Conservation (phyloP, 345 rosid species). For the Kandelia obovata region DNA sequence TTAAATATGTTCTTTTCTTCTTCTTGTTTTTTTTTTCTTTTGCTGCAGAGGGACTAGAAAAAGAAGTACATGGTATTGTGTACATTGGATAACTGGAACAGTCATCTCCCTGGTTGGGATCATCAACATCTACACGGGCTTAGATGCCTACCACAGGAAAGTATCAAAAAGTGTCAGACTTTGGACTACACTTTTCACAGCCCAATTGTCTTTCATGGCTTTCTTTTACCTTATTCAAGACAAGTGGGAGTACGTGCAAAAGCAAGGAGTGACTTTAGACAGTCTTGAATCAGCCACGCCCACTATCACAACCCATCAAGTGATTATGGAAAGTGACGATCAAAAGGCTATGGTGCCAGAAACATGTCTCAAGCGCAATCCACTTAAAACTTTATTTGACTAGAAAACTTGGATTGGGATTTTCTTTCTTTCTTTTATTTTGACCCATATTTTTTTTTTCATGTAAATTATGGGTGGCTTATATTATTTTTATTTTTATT, state of each 20-base stretch:
- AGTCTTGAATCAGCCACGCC: slow-evolving; percentile 20
- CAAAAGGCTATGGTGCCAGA: slow-evolving; percentile 46
- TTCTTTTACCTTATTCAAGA: slow-evolving; percentile 78
- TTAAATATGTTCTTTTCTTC: too few relatives aligned
- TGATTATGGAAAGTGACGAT: slow-evolving; percentile 23
- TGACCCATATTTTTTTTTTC: neutral
- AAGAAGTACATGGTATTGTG: slow-evolving; percentile 64
- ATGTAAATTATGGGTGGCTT: neutral
- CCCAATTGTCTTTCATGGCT: slow-evolving; percentile 52
- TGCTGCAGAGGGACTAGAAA: slow-evolving; percentile 59
- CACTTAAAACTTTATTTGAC: slow-evolving; percentile 69
- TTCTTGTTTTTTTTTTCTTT: neutral
- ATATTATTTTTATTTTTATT: neutral
- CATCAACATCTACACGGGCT: slow-evolving; percentile 78
- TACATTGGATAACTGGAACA: slow-evolving; percentile 86
- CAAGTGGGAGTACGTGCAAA: slow-evolving; percentile 71
- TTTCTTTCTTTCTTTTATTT: neutral
- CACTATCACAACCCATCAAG: slow-evolving; percentile 14
- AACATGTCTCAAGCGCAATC: slow-evolving; percentile 60
- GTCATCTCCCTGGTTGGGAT: slow-evolving; percentile 51
- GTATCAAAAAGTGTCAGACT: slow-evolving; percentile 43
- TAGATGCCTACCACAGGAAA: slow-evolving; percentile 59
- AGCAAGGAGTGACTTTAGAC: slow-evolving; percentile 43
- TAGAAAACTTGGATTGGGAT: slow-evolving; percentile 11
- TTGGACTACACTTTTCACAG: slow-evolving; percentile 77